Base-by-base conservation (phyloP, 768 basidiomycete genomes). In the Leccinum fibrillosum region DNA sequence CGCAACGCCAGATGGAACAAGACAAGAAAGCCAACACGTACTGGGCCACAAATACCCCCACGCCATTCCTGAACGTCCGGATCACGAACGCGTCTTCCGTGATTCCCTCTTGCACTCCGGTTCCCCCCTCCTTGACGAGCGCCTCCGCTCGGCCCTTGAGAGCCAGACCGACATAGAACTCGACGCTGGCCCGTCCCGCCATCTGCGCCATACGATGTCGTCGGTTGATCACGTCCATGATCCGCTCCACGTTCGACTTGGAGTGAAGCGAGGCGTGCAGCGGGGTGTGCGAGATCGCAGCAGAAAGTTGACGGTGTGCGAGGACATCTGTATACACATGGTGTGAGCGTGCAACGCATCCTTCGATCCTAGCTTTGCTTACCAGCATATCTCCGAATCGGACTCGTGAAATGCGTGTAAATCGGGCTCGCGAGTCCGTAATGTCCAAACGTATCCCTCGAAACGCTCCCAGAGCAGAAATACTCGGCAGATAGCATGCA, bases 401-500 rank as follows among this genome's bases (percentile, higher is more conserved):
- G 97, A 69, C 94, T 96, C 42, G 96, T 98, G 69, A 98, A 98
- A 72, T 98, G 97, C 0, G 97, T 99, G 71, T 98, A 99, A 56
- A 99, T 99, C 0, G 90, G 83, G 69, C 86, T 94, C 0, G 97
- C 97, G n/a, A 99, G 82, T 42, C 97, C 97, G 70, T 99, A 99
- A 72, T 98, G 97, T 2, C 91, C 89, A 69, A 98, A 99, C 1
- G 93, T 88, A 62, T 97, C 94, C 51, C 88, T 84, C 0, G 88
- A 84, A 3, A 98, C 94, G 64, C 93, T 94, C 9, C 97, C 96
- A 0, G 95, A 91, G 70, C 91, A 93, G 76, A 98, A 98, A 72
- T 99, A 99, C 71, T 99, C 97, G 19, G 97, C 97, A 0, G 95
- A 88, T 25, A 98, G 80, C 97, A 99, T 99, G 72, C 97, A 98